phyloP scores from a whole-genome alignment of 148 eudicot genomes.

The Beta vulgaris region DNA sequence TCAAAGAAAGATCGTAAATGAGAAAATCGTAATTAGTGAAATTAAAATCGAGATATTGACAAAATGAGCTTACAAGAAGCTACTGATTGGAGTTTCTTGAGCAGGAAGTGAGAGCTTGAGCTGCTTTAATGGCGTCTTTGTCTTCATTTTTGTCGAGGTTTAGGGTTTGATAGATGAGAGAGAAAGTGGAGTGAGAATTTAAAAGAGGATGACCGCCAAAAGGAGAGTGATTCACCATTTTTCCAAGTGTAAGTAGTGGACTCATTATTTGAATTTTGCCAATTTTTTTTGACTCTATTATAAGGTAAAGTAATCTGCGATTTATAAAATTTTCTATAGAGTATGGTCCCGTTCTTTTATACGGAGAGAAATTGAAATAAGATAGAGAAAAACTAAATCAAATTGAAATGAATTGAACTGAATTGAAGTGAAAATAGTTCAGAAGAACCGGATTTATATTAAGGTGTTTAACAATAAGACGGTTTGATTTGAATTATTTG shows the following conservation, averaged over 20 bases:
- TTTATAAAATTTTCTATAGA: too few species aligned
- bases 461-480: too few species aligned
- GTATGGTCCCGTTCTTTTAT: too few species aligned
- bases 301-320: too few species aligned
- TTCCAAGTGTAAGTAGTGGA: not conserved
- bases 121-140: slow-evolving; percentile 71
- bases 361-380: too few species aligned
- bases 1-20: not conserved
- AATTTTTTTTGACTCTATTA: too few species aligned
- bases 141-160: slow-evolving; percentile 45
- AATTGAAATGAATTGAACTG: too few species aligned
- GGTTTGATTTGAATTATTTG: too few species aligned
- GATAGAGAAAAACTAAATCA: too few species aligned
- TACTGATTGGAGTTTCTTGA: slow-evolving; percentile 65
- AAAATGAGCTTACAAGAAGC: slow-evolving; percentile 53
- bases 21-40: not conserved
- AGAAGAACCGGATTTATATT: too few species aligned
- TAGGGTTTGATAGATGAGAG: slow-evolving; percentile 17
- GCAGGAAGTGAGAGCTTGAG: slow-evolving; percentile 91
- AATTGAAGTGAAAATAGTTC: too few species aligned
- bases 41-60: not conserved
- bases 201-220: slow-evolving; percentile 32
- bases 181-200: not conserved
- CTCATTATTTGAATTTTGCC: too few species aligned
- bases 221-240: not conserved